These are phyloP conservation scores for Diplodia scrobiculata DNA, from an alignment of 2,329 filamentous ascomycete species.

Conservation along the genomic window DNA sequence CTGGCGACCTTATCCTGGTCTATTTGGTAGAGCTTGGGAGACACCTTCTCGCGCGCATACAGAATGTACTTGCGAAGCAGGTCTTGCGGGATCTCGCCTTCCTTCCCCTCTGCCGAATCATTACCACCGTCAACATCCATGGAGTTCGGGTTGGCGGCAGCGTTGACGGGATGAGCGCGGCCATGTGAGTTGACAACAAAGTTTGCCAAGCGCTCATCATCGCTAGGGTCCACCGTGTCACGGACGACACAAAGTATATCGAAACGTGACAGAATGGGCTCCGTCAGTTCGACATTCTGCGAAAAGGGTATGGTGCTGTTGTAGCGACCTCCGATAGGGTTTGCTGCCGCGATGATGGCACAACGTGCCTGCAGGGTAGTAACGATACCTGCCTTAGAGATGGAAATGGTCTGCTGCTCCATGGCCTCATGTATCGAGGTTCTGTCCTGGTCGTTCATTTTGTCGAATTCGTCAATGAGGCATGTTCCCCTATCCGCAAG, in stretches of 20 bases:
- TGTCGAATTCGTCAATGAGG: slow-evolving; percentile 99
- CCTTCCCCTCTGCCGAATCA: slow-evolving; percentile 57
- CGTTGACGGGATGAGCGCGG: slow-evolving; percentile 71
- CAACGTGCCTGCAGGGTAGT: slow-evolving; percentile 95
- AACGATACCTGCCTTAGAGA: slow-evolving; percentile 97
- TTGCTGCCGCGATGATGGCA: slow-evolving; percentile 93
- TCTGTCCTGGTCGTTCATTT: slow-evolving; percentile 97
- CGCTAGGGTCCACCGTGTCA: slow-evolving; percentile 86
- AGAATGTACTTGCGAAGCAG: slow-evolving; percentile 94
- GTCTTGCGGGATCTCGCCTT: slow-evolving; percentile 83
- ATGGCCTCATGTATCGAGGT: slow-evolving; percentile 99
- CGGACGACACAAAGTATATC: slow-evolving; percentile 95
- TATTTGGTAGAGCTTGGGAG: slow-evolving; percentile 93
- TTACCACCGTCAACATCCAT: slow-evolving; percentile 64
- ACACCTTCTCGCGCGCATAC: slow-evolving; percentile 85
- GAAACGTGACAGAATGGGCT: slow-evolving; percentile 96
- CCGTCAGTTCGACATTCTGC: slow-evolving; percentile 93
- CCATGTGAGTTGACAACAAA: slow-evolving; percentile 96
- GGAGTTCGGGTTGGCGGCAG: slow-evolving; percentile 46
- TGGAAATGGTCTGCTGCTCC: slow-evolving; percentile 99
- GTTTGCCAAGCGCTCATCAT: slow-evolving; percentile 88
- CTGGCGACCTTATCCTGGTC: slow-evolving; percentile 96
- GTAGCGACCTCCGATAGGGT: slow-evolving; percentile 93
- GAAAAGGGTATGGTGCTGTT: slow-evolving; percentile 96
- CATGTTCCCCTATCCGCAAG: slow-evolving; percentile 95